These are phyloP conservation scores for Coemansia sp. DNA, from an alignment of 192 early-diverging fungal species.

Conservation along the genomic window DNA sequence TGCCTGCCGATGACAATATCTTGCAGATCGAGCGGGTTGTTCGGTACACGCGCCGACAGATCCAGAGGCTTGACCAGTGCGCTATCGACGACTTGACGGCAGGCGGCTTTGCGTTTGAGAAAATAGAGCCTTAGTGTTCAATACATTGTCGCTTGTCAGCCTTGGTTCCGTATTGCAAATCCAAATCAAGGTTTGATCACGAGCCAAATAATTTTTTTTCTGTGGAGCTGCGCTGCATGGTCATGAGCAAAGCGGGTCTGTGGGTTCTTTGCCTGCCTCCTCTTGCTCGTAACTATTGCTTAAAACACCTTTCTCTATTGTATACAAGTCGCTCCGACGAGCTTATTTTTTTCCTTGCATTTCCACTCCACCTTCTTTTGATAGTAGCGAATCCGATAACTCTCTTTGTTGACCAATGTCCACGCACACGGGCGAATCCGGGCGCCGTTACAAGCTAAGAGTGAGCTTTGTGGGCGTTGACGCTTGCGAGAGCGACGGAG, in stretches of 20 bases:
- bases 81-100: constrained; percentile 14
- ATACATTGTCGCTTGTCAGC: too few species aligned
- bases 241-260: not conserved
- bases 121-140: not conserved
- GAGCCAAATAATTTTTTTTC: not conserved
- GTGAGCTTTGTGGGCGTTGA: constrained; percentile 48
- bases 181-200: not conserved
- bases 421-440: not conserved
- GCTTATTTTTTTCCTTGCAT: not conserved
- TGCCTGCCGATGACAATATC: constrained; percentile 33
- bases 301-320: not conserved
- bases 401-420: constrained; percentile 5
- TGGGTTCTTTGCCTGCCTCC: not conserved
- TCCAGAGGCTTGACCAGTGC: constrained; percentile 26
- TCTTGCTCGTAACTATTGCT: not conserved
- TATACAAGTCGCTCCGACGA: not conserved
- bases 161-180: not conserved
- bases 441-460: constrained; percentile 41
- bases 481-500: constrained; percentile 36
- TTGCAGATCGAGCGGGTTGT: constrained; percentile 27
- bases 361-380: not conserved
- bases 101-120: constrained; percentile 39
- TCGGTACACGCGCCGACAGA: constrained; percentile 27
- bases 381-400: not conserved
- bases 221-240: not conserved